Percentiles rank a stretch among this genome's conserved stretches.
Evolutionary conservation across 441 rosid species (phyloP).

Genomic region (Lepidium campestre): DNA sequence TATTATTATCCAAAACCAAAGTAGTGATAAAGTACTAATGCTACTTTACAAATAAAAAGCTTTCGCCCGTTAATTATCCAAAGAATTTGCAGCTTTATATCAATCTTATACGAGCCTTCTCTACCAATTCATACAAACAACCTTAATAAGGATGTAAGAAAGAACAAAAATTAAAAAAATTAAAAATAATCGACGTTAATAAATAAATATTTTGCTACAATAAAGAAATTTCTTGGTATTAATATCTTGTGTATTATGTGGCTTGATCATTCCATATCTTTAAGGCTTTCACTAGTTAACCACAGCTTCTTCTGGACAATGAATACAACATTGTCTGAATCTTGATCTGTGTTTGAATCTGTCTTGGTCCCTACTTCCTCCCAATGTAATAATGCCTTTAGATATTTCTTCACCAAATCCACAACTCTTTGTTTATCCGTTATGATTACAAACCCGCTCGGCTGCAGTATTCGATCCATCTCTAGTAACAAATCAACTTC

Average conservation of each 20-base stretch:
- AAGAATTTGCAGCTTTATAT: not conserved
- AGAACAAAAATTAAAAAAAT: not conserved
- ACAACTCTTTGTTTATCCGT: slow-evolving; percentile 60
- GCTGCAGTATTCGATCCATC: slow-evolving; percentile 89
- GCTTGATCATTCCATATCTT: slow-evolving; percentile 54
- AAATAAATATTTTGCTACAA: not conserved
- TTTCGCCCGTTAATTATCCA: not conserved
- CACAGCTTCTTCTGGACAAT: slow-evolving; percentile 75
- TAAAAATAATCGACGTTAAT: not conserved
- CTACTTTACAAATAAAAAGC: not conserved
- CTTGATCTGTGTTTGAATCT: slow-evolving; percentile 49
- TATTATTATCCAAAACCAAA: not conserved
- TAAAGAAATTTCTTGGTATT: slow-evolving; percentile 3
- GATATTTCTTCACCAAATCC: slow-evolving; percentile 59
- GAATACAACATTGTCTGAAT: slow-evolving; percentile 33
- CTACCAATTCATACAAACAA: slow-evolving; percentile 11
- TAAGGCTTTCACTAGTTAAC: slow-evolving; percentile 77
- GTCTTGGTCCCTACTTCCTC: slow-evolving; percentile 64
- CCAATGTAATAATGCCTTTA: slow-evolving; percentile 79
- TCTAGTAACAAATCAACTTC: slow-evolving; percentile 75
- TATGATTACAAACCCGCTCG: slow-evolving; percentile 71
- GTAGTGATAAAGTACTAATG: not conserved
- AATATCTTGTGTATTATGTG: slow-evolving; percentile 9
- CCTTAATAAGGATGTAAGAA: slow-evolving; percentile 3
- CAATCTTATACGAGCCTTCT: not conserved